Percentiles rank a stretch among this genome's conserved stretches.
phyloP scores from a whole-genome alignment of 2,329 filamentous ascomycete genomes.

The Aphanocladium album region DNA sequence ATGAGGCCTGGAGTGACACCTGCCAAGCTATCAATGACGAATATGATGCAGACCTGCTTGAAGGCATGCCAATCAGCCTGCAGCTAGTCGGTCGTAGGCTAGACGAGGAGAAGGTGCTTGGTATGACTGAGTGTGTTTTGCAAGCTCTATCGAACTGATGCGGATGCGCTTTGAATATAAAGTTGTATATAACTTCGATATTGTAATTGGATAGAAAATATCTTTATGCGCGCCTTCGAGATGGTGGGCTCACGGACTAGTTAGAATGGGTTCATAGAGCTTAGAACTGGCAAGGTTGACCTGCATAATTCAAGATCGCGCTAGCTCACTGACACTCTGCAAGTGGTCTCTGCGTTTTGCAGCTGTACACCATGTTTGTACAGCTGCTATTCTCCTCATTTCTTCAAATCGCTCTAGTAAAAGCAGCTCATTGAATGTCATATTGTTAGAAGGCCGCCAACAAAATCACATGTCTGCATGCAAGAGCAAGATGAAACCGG shows the following conservation, averaged over 20 bases:
- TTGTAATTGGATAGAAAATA: not conserved
- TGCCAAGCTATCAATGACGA: slow-evolving; percentile 36
- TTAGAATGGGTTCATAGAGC: not conserved
- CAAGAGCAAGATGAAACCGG: no score
- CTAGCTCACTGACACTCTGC: not conserved
- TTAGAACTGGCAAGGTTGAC: not conserved
- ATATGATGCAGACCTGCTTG: slow-evolving; percentile 35
- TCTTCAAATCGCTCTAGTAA: no score
- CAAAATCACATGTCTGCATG: no score
- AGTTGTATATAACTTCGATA: not conserved
- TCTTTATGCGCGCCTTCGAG: no score
- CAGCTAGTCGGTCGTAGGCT: slow-evolving; percentile 39
- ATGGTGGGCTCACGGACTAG: no score
- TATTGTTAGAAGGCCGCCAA: no score
- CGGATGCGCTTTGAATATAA: not conserved
- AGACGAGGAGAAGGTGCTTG: slow-evolving; percentile 37
- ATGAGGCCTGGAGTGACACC: slow-evolving; percentile 30
- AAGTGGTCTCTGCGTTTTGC: not conserved
- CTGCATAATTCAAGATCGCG: not conserved
- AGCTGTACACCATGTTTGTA: not conserved
- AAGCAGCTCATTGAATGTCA: no score
- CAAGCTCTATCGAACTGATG: slow-evolving; percentile 13
- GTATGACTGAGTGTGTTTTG: slow-evolving; percentile 25
- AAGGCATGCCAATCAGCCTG: slow-evolving; percentile 39
- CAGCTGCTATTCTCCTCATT: not conserved